Base-by-base conservation (phyloP, 257 asterid species). In the Ilex aquifolium region DNA sequence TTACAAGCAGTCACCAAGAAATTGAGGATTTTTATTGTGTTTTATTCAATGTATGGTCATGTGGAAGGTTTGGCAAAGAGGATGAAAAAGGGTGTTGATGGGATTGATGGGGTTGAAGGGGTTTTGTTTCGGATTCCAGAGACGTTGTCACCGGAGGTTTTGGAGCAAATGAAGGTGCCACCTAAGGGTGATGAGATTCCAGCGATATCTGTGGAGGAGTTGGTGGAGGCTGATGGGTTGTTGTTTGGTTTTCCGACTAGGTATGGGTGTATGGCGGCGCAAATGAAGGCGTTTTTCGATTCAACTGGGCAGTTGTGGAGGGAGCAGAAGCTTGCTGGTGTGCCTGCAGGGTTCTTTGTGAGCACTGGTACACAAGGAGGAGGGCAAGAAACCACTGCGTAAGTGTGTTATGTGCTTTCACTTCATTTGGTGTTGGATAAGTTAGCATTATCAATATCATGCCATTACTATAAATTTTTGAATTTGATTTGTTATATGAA, bases 301-400 rank as follows among this genome's bases (percentile, higher is more conserved):
- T 83, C 89, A 2, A 80, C 77, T 0, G 86, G 79, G 39, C 52
- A 50, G 0, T 65, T 83, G 69, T 83, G 89, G 86, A 71, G 71
- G 56, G 79, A 75, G 63, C 89, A 83, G 77, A 77, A 71, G 67
- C 86, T 83, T 36, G 86, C 86, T 10, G 89, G 86, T 11, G 58
- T 75, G 10, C 89, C 86, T 3, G 85, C 88, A 0, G 86, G 89
- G 14, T 77, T 80, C 66, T 82, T 82, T 55, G 83, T 79, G 44
- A 74, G 85, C 61, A 79, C 85, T 12, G 88, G 85, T 10, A 82
- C 88, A 1, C 88, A 82, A 63, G 85, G 85, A 9, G 88, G 88
- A n/a, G 88, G 88, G 31, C 88, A 82, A 32, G 88, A 82, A 69
- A 79, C 88, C 13, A 77, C 85, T 31, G 88, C 88, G 88, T 79